These are phyloP conservation scores for Diaporthe velutina DNA, from an alignment of 2,329 filamentous ascomycete genomes.

Conservation along the genomic window DNA sequence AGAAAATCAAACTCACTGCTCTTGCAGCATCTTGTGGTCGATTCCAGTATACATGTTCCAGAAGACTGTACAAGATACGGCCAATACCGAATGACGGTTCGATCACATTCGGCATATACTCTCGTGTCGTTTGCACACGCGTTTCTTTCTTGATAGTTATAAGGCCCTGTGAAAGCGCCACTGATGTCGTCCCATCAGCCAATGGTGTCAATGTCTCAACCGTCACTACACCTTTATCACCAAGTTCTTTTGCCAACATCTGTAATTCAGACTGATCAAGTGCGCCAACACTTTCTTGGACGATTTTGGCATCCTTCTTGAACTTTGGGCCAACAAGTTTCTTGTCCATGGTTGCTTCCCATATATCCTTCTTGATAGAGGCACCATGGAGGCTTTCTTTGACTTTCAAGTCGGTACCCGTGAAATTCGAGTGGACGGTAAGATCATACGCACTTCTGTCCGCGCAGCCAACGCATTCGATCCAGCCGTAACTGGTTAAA, in stretches of 20 bases:
- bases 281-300: slow-evolving; percentile 80
- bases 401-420: slow-evolving; percentile 86
- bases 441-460: slow-evolving; percentile 96
- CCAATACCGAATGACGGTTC: slow-evolving; percentile 98
- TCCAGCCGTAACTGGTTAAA: slow-evolving; percentile 92
- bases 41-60: slow-evolving; percentile 97
- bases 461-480: slow-evolving; percentile 97
- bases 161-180: slow-evolving; percentile 75
- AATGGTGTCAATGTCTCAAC: slow-evolving; percentile 77
- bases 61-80: slow-evolving; percentile 90
- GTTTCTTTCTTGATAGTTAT: slow-evolving; percentile 87
- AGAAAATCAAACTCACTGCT: slow-evolving; percentile 81
- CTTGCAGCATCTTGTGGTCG: slow-evolving; percentile 81
- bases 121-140: slow-evolving; percentile 84
- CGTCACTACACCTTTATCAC: slow-evolving; percentile 79
- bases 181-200: slow-evolving; percentile 79
- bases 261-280: slow-evolving; percentile 80
- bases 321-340: slow-evolving; percentile 96
- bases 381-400: slow-evolving; percentile 85
- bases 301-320: slow-evolving; percentile 91
- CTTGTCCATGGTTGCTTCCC: slow-evolving; percentile 88
- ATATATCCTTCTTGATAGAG: slow-evolving; percentile 81
- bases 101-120: slow-evolving; percentile 96
- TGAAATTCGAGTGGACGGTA: slow-evolving; percentile 92
- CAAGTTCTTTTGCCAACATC: slow-evolving; percentile 80